phyloP scores from a whole-genome alignment of 352 stramenopile species.

The Globisporangium heterothallicum region DNA sequence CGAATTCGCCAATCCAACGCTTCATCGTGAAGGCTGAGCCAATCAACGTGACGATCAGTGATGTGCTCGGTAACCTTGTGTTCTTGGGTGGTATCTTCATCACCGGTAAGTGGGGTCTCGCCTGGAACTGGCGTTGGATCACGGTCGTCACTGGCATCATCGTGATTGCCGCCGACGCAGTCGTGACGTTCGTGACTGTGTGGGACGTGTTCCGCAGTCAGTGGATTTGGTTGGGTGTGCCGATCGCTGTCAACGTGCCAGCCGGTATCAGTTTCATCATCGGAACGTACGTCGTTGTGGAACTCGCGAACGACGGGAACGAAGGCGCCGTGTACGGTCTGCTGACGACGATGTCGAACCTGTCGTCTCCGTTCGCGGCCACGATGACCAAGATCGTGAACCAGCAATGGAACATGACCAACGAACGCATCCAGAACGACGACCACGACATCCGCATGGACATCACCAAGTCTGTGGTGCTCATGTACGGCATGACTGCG shows the following conservation, averaged over 20 bases:
- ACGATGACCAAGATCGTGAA: conserved; percentile 28
- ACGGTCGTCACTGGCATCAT: conserved; percentile 17
- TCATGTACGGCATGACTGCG: conserved; percentile 26
- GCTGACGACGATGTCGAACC: conserved; percentile 32
- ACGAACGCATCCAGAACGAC: conserved; percentile 28
- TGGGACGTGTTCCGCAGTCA: conserved; percentile 28
- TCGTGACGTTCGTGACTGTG: conserved; percentile 19
- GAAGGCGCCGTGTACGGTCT: conserved; percentile 38
- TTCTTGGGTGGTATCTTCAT: conserved; percentile 20
- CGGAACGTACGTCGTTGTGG: conserved; percentile 23
- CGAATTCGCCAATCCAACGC: conserved; percentile 19
- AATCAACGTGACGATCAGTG: conserved; percentile 31
- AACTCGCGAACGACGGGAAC: conserved; percentile 31
- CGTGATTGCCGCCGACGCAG: conserved; percentile 12
- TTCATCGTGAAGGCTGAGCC: conserved; percentile 26
- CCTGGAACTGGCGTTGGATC: conserved; percentile 24
- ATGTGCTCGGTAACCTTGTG: conserved; percentile 20
- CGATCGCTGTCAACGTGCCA: conserved; percentile 24
- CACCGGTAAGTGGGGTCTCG: conserved; percentile 17
- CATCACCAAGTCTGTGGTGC: conserved; percentile 25
- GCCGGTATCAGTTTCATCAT: conserved; percentile 28
- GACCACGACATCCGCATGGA: conserved; percentile 23
- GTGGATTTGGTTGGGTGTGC: conserved; percentile 26
- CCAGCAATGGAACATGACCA: conserved; percentile 20
- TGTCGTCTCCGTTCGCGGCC: conserved; percentile 26